Evolutionary conservation across 2,329 filamentous ascomycete genomes (phyloP), one percentile per base, ranked within the genome.

Genomic region (Ceratocystis diversiconidia): DNA sequence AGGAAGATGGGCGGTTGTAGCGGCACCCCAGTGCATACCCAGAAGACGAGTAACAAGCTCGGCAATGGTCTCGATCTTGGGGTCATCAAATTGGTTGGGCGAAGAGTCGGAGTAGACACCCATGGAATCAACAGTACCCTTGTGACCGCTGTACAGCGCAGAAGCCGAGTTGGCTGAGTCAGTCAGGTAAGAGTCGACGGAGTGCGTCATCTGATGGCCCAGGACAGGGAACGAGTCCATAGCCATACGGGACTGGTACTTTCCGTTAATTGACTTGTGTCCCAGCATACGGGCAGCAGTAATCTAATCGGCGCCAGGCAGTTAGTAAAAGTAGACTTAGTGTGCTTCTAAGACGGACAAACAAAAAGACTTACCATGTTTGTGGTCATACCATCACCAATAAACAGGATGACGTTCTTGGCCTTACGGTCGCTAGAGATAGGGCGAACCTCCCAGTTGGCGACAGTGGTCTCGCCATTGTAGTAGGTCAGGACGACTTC

Each of bases 181-280:
- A 46, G 89, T 94, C 73, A 94, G 92, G 79, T 89, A 92, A 62
- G 80, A 85, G 76, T 92, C 89, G 72, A 94, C 84, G 1, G 88
- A 92, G 75, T 92, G 89, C 10, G 89, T 92, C 86, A 94, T 92
- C 76, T 92, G 89, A 74, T 95, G 90, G 22, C 90, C 90, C 10
- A 92, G 73, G n/a, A 92, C 82, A 2, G 90, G 89, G 76, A 94
- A 94, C 72, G 90, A 81, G 77, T 95, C 90, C 78, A 95, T 79
- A 72, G 84, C 80, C 80, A 95, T 82, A 66, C 79, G 81, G 66
- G 82, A 84, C 78, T 90, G 85, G 74, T 92, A 95, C 74, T 88
- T 89, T 70, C 90, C 90, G 72, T 95, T 94, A 79, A 92, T 81
- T 70, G 82, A 86, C 78, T 90, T 87, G 79, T 95, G 90, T 19